Evolutionary conservation across 148 eudicot genomes (phyloP), one percentile per base, ranked within the genome.

Genomic region (Silene uniflora): DNA sequence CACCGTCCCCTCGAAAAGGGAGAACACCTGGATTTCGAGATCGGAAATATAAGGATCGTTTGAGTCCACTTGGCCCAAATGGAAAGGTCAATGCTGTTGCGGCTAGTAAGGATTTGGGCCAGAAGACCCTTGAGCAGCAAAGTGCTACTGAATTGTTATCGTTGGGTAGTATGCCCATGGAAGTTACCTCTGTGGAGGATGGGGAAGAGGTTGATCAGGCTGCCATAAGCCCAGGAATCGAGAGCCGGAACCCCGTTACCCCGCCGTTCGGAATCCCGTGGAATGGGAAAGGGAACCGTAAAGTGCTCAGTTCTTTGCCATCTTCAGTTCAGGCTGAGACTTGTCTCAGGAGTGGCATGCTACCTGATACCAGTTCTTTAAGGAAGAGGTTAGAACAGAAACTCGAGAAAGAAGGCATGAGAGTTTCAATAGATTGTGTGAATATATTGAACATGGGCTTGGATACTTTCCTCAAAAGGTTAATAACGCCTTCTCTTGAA

Each of bases 201-300:
- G 90, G 90, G 19, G 96, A 93, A 81, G 98, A 93, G 82, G 93
- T 90, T 71, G 93, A 93, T 75, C 96, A 91, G 82, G 85, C 81
- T 76, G 82, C 87, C 60, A 73, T 82, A 69, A 86, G 88, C 75
- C 88, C 81, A 0, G 85, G 85, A 3, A 78, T 87, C 77, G 81
- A 86, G 69, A 89, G 91, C 79, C 82, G 94, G 79, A 89, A 89
- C 81, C 92, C 91, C 7, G 85, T 93, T 69, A 87, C 80, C 55
- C 91, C 97, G 72, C 98, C 92, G 42, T 76, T 89, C 18, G 97
- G 98, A 23, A 81, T 93, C 68, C 85, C 83, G 24, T 75, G 87
- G 64, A 85, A 82, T 27, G 75, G 77, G 9, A 93, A 85, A 76
- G 97, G 83, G 63, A 73, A 80, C 58, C 83, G 85, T 63, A 91